A percentile compares a stretch with the other conserved stretches of the same genome.
Evolutionary conservation across 1,139 yeast species (phyloP).

Genomic region (Magnusiomyces paraingens): DNA sequence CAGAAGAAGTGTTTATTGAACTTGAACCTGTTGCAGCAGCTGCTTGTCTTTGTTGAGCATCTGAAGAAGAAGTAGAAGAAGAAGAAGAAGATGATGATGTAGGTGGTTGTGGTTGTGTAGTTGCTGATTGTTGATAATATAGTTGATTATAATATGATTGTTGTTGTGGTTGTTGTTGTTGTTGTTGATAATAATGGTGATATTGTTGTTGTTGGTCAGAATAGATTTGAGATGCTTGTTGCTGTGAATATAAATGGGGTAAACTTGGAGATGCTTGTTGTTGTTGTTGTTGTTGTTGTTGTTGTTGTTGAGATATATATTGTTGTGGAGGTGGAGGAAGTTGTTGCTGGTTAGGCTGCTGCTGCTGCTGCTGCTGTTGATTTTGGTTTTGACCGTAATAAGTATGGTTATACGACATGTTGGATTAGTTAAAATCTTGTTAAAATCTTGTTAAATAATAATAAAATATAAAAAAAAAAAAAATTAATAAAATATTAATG

Average conservation of each 20-base stretch:
- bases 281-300: constrained; percentile 1
- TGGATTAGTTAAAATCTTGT: no score
- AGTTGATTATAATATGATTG: neutral
- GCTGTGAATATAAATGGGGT: constrained; percentile 1
- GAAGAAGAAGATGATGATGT: constrained; percentile 5
- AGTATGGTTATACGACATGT: no score
- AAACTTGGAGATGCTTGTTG: constrained; percentile 3
- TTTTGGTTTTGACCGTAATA: no score
- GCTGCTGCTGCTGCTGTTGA: no score
- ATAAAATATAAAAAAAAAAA: no score
- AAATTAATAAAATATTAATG: no score
- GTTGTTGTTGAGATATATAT: constrained; percentile 4
- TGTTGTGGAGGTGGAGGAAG: constrained; percentile 9
- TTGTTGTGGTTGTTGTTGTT: neutral
- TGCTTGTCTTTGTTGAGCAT: constrained; percentile 7
- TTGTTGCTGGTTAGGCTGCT: no score
- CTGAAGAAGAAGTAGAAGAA: constrained; percentile 5
- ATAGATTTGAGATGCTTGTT: constrained; percentile 3
- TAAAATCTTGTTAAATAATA: no score
- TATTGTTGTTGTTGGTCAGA: constrained; percentile 1
- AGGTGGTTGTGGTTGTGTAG: constrained; percentile 11
- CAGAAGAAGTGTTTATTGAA: neutral
- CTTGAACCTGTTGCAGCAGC: constrained; percentile 1
- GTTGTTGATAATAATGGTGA: neutral
- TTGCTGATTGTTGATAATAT: neutral